Conservation (phyloP, 345 rosid species). For the Boechera divaricarpa region DNA sequence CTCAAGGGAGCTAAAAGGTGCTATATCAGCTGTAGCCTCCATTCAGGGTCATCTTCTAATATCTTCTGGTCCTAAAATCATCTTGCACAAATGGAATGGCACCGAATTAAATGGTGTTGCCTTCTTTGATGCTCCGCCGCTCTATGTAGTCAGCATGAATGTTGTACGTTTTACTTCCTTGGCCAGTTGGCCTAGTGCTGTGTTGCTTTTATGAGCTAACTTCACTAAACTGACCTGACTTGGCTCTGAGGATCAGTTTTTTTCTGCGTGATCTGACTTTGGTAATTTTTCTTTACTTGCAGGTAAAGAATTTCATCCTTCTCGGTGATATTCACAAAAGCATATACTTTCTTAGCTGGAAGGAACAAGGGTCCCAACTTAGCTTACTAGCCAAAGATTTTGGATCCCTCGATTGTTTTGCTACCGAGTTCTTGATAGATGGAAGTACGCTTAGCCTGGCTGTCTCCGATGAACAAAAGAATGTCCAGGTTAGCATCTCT, state of each 20-base stretch:
- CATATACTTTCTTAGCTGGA: slow-evolving; percentile 95
- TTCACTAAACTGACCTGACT: slow-evolving; percentile 16
- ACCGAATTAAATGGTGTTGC: slow-evolving; percentile 88
- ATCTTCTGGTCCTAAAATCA: slow-evolving; percentile 96
- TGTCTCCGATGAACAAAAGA: slow-evolving; percentile 95
- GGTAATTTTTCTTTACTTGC: slow-evolving; percentile 40
- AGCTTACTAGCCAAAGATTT: slow-evolving; percentile 94
- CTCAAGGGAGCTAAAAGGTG: slow-evolving; percentile 95
- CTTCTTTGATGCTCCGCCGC: slow-evolving; percentile 93
- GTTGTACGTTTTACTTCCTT: slow-evolving; percentile 62
- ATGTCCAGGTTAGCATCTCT: slow-evolving; percentile 70
- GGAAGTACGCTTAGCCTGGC: slow-evolving; percentile 92
- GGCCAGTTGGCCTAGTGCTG: slow-evolving; percentile 9
- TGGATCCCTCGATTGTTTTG: slow-evolving; percentile 88
- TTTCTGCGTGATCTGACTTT: slow-evolving; percentile 23
- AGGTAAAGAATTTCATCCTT: slow-evolving; percentile 97
- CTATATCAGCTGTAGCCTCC: slow-evolving; percentile 96
- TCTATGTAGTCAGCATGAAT: slow-evolving; percentile 94
- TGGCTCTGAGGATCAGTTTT: slow-evolving; percentile 29
- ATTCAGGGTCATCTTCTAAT: slow-evolving; percentile 96
- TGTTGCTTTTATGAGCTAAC: slow-evolving; percentile 23
- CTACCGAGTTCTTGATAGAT: slow-evolving; percentile 97
- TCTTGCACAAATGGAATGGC: slow-evolving; percentile 93
- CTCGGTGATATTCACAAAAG: slow-evolving; percentile 94
- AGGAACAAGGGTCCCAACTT: slow-evolving; percentile 97